Evolutionary conservation across 345 rosid genomes (phyloP).

Genomic region (Rhizophora apiculata): DNA sequence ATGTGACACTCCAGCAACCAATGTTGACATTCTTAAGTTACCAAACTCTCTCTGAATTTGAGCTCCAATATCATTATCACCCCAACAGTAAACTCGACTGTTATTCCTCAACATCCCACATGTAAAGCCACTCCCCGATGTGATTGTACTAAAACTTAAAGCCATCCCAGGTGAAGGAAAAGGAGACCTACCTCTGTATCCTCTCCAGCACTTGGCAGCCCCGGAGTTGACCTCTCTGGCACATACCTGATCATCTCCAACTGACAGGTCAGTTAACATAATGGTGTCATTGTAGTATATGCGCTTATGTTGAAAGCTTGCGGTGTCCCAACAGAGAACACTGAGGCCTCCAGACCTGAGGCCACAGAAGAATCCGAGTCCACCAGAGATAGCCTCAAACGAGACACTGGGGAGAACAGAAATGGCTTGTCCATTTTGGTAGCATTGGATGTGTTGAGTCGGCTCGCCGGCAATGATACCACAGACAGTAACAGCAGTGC

Average conservation of each 20-base stretch:
- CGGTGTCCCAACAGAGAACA: conserved; percentile 52
- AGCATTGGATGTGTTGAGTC: conserved; percentile 44
- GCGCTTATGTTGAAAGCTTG: conserved; percentile 30
- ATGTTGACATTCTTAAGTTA: conserved; percentile 36
- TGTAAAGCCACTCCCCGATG: conserved; percentile 50
- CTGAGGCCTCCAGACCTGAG: conserved; percentile 47
- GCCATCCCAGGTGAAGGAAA: conserved; percentile 37
- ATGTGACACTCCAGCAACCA: conserved; percentile 49
- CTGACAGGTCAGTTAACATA: conserved; percentile 38
- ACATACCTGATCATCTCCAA: conserved; percentile 55
- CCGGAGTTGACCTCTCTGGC: conserved; percentile 45
- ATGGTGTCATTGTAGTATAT: conserved; percentile 31
- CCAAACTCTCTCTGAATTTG: conserved; percentile 41
- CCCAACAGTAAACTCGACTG: conserved; percentile 49
- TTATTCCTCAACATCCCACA: conserved; percentile 49
- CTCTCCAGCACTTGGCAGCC: conserved; percentile 54
- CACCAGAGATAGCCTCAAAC: conserved; percentile 53
- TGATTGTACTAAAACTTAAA: conserved; percentile 35
- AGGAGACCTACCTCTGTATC: conserved; percentile 15
- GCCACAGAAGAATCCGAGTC: conserved; percentile 47
- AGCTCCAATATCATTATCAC: conserved; percentile 22
- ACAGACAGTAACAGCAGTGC: conserved; percentile 32
- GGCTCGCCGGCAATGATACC: conserved; percentile 45
- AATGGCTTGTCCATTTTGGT: conserved; percentile 31
- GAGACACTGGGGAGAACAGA: conserved; percentile 37